Percentiles rank a stretch among this genome's conserved stretches.
Conservation (phyloP, 2,329 filamentous ascomycete genomes). For the Boeremia lycopersici region DNA sequence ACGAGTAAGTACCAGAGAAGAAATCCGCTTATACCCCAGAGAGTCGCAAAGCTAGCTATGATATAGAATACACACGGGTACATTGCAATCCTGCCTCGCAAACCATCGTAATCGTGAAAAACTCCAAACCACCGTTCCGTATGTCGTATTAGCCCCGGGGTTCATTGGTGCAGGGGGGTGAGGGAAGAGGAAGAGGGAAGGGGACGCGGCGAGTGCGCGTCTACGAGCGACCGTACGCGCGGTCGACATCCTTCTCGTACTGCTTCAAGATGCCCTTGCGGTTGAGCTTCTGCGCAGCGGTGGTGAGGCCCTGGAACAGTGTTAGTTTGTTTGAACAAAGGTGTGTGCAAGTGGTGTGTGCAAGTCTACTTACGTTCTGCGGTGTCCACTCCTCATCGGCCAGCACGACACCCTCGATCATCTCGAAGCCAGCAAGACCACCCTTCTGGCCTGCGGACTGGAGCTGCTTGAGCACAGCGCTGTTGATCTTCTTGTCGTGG, state of each 20-base stretch:
- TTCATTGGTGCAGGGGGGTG: neutral
- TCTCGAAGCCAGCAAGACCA: conserved; percentile 73
- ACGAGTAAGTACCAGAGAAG: neutral
- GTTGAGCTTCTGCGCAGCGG: conserved; percentile 61
- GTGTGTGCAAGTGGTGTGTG: too few species aligned
- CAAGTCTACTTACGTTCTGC: conserved; percentile 70
- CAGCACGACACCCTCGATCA: conserved; percentile 76
- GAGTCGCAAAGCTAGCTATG: conserved; percentile 3
- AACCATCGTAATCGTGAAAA: conserved; percentile 11
- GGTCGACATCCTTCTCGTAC: conserved; percentile 58
- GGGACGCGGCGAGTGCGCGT: neutral
- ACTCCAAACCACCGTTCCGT: conserved; percentile 2
- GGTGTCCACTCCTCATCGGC: conserved; percentile 89
- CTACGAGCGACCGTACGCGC: conserved; percentile 49
- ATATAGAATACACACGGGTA: conserved; percentile 14
- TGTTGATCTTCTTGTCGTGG: conserved; percentile 68
- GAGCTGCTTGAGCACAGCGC: conserved; percentile 72
- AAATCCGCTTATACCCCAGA: neutral
- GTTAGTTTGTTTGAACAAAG: neutral
- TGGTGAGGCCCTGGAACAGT: conserved; percentile 52
- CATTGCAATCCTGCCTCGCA: neutral
- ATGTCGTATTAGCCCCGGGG: neutral
- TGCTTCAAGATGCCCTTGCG: conserved; percentile 57
- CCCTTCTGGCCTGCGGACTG: conserved; percentile 68
- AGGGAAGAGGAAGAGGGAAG: neutral